Evolutionary conservation across 768 basidiomycete species (phyloP).

Genomic region (Lactifluus piperatus): DNA sequence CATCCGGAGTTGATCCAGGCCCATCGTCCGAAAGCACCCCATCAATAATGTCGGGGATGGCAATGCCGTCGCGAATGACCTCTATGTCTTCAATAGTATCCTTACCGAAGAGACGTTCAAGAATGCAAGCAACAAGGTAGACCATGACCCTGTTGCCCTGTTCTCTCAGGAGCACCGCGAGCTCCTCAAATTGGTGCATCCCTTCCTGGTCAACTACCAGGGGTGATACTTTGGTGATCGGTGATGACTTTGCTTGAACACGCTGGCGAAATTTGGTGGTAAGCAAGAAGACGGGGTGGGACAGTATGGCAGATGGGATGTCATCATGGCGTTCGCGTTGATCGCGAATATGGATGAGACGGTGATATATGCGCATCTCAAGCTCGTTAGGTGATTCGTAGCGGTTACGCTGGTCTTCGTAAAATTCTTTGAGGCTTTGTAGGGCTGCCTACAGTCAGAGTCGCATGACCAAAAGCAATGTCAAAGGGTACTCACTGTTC

Average conservation of each 20-base stretch:
- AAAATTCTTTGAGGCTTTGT: conserved; percentile 88
- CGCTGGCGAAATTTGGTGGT: conserved; percentile 73
- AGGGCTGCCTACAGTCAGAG: conserved; percentile 48
- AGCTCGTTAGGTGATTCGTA: conserved; percentile 78
- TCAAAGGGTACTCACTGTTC: conserved; percentile 56
- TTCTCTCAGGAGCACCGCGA: conserved; percentile 53
- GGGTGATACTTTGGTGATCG: conserved; percentile 58
- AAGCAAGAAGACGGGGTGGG: conserved; percentile 70
- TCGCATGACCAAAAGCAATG: background rate
- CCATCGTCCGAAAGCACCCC: conserved; percentile 33
- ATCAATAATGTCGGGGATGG: conserved; percentile 60
- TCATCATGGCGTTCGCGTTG: conserved; percentile 67
- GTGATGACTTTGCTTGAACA: conserved; percentile 72
- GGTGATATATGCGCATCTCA: conserved; percentile 94
- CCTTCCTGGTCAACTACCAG: conserved; percentile 54
- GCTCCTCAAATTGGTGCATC: conserved; percentile 59
- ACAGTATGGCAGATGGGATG: conserved; percentile 57
- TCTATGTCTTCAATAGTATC: conserved; percentile 75
- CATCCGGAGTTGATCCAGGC: conserved; percentile 19
- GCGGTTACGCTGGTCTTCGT: conserved; percentile 64
- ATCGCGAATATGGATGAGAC: conserved; percentile 85
- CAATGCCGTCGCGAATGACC: conserved; percentile 46
- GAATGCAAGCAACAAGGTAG: conserved; percentile 81
- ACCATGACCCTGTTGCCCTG: conserved; percentile 64
- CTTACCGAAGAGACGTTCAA: conserved; percentile 79